Evolutionary conservation across 2,329 filamentous ascomycete genomes (phyloP).

Genomic region (Alternaria sp.): DNA sequence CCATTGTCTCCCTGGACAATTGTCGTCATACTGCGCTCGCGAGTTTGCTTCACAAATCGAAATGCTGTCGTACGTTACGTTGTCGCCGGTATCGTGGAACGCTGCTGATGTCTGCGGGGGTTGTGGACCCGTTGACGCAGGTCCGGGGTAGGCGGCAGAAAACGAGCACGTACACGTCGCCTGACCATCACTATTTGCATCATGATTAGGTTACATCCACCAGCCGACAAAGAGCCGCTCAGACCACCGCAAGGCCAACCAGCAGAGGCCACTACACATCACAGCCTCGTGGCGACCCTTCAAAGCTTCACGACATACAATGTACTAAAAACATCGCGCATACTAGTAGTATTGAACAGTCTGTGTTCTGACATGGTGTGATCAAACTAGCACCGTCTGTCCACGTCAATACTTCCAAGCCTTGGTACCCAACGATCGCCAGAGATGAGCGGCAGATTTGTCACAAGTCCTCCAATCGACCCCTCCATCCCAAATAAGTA

Average conservation of each 20-base stretch:
- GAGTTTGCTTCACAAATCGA: background rate
- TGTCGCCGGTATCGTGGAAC: background rate
- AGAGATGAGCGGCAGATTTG: constrained; percentile 58
- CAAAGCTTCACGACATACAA: background rate
- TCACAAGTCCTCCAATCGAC: constrained; percentile 42
- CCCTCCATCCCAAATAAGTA: background rate
- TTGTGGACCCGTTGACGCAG: background rate
- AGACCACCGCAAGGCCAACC: background rate
- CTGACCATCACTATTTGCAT: constrained; percentile 6
- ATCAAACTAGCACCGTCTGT: background rate
- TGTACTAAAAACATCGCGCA: background rate
- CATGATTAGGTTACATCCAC: background rate
- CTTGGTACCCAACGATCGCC: constrained; percentile 57
- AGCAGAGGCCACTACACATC: background rate
- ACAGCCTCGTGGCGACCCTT: background rate
- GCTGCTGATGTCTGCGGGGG: background rate
- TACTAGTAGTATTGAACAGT: background rate
- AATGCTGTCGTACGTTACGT: background rate
- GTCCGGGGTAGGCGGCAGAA: background rate
- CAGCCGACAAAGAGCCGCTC: background rate
- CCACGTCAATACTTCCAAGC: background rate
- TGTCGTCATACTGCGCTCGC: background rate
- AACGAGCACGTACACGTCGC: background rate
- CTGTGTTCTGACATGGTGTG: background rate
- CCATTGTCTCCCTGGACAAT: background rate